Evolutionary conservation across 164 flowering plant genomes (phyloP).

Genomic region (Protea cynaroides): DNA sequence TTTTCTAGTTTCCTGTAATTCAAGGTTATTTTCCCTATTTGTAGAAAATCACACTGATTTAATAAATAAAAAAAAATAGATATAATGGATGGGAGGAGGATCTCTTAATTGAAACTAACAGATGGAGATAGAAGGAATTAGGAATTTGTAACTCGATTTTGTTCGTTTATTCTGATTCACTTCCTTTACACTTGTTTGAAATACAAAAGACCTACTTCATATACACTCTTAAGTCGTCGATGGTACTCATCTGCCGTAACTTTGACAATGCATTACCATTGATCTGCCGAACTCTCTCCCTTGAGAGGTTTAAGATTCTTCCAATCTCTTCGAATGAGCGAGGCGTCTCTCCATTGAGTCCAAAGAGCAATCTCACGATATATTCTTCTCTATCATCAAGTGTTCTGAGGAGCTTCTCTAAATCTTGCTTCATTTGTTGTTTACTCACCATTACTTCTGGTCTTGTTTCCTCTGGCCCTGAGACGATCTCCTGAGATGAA

Average conservation of each 20-base stretch:
- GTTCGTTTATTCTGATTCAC: not conserved
- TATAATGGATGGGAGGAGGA: too few relatives aligned
- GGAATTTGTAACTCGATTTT: too few relatives aligned
- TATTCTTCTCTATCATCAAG: constrained; percentile 38
- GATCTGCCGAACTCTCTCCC: constrained; percentile 58
- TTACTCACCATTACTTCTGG: constrained; percentile 44
- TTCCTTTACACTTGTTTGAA: not conserved
- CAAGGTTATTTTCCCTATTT: too few relatives aligned
- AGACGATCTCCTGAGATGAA: constrained; percentile 39
- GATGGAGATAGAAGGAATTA: too few relatives aligned
- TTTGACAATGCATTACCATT: constrained; percentile 37
- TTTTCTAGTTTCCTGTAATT: too few relatives aligned
- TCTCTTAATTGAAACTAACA: too few relatives aligned
- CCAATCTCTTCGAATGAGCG: constrained; percentile 51
- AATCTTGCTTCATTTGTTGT: constrained; percentile 30
- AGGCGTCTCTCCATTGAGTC: constrained; percentile 42
- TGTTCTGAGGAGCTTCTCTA: constrained; percentile 27
- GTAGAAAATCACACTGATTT: too few relatives aligned
- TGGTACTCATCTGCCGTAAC: constrained; percentile 17
- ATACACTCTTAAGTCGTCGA: constrained; percentile 11
- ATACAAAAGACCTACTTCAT: constrained; percentile 1
- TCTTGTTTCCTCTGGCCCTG: constrained; percentile 43
- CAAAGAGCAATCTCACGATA: constrained; percentile 36
- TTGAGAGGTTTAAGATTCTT: constrained; percentile 37
- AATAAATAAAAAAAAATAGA: too few relatives aligned